Evolutionary conservation across 2,329 filamentous ascomycete species (phyloP).

Genomic region (Monilinia vaccinii-corymbosi): DNA sequence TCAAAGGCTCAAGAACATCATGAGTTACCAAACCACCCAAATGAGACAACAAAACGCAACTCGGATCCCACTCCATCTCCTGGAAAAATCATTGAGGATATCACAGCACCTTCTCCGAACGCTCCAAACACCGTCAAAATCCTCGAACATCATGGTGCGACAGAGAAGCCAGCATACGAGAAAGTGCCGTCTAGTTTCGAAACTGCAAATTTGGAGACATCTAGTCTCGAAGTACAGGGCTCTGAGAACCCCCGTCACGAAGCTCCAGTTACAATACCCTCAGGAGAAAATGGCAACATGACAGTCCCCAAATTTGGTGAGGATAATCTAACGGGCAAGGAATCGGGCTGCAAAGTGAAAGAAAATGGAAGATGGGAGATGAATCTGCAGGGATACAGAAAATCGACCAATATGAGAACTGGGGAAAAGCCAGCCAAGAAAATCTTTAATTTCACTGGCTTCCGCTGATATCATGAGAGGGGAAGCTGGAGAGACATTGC

Average conservation of each 20-base stretch:
- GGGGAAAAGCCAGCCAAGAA: neutral
- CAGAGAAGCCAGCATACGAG: too few relatives aligned
- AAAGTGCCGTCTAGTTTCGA: neutral
- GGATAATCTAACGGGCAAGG: neutral
- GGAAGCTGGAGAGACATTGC: neutral
- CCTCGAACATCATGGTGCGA: neutral
- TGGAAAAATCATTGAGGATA: neutral
- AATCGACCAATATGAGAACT: neutral
- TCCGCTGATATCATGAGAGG: neutral
- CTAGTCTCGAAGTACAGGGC: neutral
- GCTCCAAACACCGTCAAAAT: too few relatives aligned
- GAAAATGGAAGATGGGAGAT: neutral
- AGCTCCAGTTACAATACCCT: neutral
- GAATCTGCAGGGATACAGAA: neutral
- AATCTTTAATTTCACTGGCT: neutral
- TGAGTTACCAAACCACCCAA: neutral
- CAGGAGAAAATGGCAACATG: neutral
- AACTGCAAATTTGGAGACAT: neutral
- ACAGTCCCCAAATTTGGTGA: neutral
- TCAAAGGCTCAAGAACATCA: neutral
- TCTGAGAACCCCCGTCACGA: too few relatives aligned
- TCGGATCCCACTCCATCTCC: neutral
- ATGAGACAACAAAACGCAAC: neutral
- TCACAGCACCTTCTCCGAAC: too few relatives aligned
- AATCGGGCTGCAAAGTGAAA: neutral